Base-by-base conservation (phyloP, 2,329 filamentous ascomycete genomes). In the Aquanectria penicillioides region DNA sequence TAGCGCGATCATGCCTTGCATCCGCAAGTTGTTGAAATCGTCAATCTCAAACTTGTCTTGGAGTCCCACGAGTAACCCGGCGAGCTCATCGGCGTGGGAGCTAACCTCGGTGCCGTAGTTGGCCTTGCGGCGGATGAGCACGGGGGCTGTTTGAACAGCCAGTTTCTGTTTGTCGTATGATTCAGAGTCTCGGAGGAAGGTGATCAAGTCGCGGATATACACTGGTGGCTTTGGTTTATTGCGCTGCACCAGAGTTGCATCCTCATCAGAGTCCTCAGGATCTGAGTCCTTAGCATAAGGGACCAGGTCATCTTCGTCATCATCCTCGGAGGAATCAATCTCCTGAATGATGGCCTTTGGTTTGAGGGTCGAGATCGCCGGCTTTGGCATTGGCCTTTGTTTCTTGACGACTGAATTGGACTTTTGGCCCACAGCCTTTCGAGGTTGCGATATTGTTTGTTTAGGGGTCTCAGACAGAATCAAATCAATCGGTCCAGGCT, bases 211-310 rank as follows among this genome's bases (percentile, higher is more conserved):
- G 40, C 93, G 88, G 59, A 97, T 90, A 69, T 98, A 98, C 1
- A 99, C 93, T 1, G 95, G 95, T 0, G 93, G 86, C 57, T 86
- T 90, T 18, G 90, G 86, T 68, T 95, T 97, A 74, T 95, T 89
- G 12, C 94, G 86, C 56, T 91, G 89, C 43, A 98, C 84, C 15
- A 97, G 80, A 0, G 93, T 97, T 5, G 95, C 89, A 68, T 99
- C 96, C 31, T 97, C 94, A 56, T 97, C 93, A 0, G 93, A 94
- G 71, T 99, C 95, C 71, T 96, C 92, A 0, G 88, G 85, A 66
- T 99, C 95, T 2, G 91, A 93, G 69, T 93, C 92, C 73, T 97
- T 97, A 12, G 86, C 85, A 67, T 97, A 97, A 1, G 92, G 86
- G 3, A 87, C 80, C 1, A 98, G 79, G 59, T 91, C 90, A 13